Evolutionary conservation across 2,329 filamentous ascomycete genomes (phyloP), one percentile per base, ranked within the genome.

Genomic region (Hymenoscyphus linearis): DNA sequence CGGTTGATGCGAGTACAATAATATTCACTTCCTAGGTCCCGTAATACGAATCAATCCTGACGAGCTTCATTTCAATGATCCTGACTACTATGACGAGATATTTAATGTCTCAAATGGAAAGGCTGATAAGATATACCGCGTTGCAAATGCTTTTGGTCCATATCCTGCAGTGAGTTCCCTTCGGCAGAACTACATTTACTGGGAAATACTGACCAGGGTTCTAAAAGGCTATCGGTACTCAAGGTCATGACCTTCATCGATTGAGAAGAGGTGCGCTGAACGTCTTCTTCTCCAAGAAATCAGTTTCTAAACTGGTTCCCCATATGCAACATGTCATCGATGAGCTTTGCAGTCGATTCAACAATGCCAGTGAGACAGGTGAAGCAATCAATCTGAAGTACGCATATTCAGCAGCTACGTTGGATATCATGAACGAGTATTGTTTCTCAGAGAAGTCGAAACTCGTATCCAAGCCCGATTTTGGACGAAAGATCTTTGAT

Each of bases 21-120:
- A 44, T 40, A 22, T 34, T 25, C 9, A 25, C n/a, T 13, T 40
- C 9, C 77, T 77, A 61, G 77, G 77, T 6, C 69, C 72, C 0
- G 69, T 74, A n/a, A 64, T 73, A 57, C 66, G 71, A 26, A 68
- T 73, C 60, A 73, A 67, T 40, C 68, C 71, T 2, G 73, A 73
- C 27, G 27, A 31, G 27, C 27, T 31, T 31, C 27, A 31, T 31
- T 31, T 31, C 27, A 31, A 31, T 31, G 27, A 31, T 31, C 27
- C 27, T 4, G 27, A 31, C 7, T 31, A 31, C 27, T 31, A 31
- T 7, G 27, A 31, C 27, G 27, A 31, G 27, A 31, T 31, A 3
- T 31, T 31, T 7, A 31, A 31, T 31, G 27, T 31, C 7, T 31
- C 27, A 31, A 31, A 31, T 31, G 27, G 27, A 31, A 31, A 31